Percentiles rank a stretch among this genome's conserved stretches.
phyloP scores from a whole-genome alignment of 202 grass and related monocot species.

The Alloteropsis angusta region DNA sequence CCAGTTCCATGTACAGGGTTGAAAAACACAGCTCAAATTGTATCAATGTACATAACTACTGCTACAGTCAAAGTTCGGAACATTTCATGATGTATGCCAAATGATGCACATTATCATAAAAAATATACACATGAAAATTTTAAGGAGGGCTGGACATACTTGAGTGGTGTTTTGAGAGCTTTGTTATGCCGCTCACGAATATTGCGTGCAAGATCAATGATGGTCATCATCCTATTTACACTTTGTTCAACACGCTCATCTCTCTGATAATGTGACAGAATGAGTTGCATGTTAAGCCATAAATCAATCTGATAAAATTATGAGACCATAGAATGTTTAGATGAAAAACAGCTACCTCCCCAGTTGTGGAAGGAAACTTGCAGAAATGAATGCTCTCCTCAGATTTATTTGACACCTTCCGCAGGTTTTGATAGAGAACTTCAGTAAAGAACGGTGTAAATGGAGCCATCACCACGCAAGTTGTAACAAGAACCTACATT shows the following conservation, averaged over 20 bases:
- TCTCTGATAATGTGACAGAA: conserved; percentile 53
- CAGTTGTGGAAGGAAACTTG: conserved; percentile 77
- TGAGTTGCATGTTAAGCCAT: conserved; percentile 13
- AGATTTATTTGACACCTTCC: conserved; percentile 61
- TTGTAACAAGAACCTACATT: conserved; percentile 79
- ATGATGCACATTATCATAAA: neutral
- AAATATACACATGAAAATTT: neutral
- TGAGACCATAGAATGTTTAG: conserved; percentile 2
- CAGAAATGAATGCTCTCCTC: conserved; percentile 93
- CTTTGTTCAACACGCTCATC: conserved; percentile 96
- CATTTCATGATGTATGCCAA: neutral
- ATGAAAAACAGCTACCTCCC: conserved; percentile 51
- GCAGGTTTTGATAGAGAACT: conserved; percentile 93
- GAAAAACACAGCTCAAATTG: neutral
- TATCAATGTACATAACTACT: neutral
- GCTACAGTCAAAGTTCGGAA: neutral
- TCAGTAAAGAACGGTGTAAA: conserved; percentile 99
- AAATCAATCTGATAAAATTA: conserved; percentile 12
- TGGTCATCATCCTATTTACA: conserved; percentile 94
- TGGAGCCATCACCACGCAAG: conserved; percentile 85
- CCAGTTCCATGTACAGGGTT: neutral
- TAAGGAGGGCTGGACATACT: conserved; percentile 40
- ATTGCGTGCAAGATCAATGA: conserved; percentile 93
- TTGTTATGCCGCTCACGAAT: conserved; percentile 90
- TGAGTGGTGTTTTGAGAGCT: conserved; percentile 94